These are phyloP conservation scores for Plectranthus barbatus DNA, from an alignment of 257 asterid species.

Conservation along the genomic window DNA sequence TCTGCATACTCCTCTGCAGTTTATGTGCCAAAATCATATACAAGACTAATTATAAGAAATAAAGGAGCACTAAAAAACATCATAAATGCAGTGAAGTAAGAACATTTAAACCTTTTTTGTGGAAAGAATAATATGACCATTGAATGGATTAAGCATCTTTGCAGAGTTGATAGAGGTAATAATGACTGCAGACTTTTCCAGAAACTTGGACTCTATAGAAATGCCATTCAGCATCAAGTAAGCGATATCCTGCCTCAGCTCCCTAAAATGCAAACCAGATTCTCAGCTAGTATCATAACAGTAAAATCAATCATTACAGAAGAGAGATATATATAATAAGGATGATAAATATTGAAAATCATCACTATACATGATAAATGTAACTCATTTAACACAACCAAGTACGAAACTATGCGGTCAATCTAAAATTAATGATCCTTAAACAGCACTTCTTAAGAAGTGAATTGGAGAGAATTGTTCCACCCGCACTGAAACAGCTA, in stretches of 20 bases:
- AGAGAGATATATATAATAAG: not conserved
- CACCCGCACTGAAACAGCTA: not conserved
- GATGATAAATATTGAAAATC: not conserved
- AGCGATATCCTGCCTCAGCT: constrained; percentile 56
- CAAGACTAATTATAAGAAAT: not conserved
- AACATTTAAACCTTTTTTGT: constrained; percentile 48
- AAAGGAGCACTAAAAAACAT: constrained; percentile 3
- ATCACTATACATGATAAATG: not conserved
- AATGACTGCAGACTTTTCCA: constrained; percentile 61
- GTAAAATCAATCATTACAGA: not conserved
- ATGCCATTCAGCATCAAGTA: constrained; percentile 45
- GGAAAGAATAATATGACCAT: constrained; percentile 41
- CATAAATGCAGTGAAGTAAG: not conserved
- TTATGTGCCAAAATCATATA: not conserved
- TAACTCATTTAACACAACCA: too few relatives aligned
- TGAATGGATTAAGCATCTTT: constrained; percentile 59
- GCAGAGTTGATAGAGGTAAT: constrained; percentile 46
- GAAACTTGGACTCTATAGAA: constrained; percentile 48
- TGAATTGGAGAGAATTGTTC: not conserved
- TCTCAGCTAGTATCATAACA: not conserved
- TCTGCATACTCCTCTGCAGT: not conserved
- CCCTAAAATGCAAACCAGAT: constrained; percentile 35
- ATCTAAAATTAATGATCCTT: not conserved
- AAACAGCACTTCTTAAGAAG: not conserved
- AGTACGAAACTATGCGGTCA: not conserved